A percentile compares a stretch with the other conserved stretches of the same genome.
These are phyloP conservation scores for Trichoderma gracile DNA, from an alignment of 2,329 filamentous ascomycete species.

Conservation along the genomic window DNA sequence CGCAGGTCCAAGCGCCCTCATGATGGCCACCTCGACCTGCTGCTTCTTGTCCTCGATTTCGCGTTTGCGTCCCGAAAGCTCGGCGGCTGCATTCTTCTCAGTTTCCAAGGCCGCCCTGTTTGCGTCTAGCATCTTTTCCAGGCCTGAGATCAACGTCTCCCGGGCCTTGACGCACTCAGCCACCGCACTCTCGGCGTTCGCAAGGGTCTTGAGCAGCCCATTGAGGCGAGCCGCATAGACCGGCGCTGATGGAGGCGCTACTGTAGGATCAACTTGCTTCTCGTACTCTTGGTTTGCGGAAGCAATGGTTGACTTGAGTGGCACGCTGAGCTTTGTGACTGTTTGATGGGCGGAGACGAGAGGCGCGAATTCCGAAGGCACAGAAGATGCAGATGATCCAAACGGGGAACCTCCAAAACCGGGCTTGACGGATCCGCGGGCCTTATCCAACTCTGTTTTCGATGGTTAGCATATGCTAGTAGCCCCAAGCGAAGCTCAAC, in stretches of 20 bases:
- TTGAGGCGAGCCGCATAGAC: constrained; percentile 90
- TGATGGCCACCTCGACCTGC: constrained; percentile 87
- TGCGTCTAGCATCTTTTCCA: constrained; percentile 78
- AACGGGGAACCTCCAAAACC: constrained; percentile 58
- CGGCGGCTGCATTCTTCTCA: constrained; percentile 67
- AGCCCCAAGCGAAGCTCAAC: neutral
- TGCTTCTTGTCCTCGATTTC: constrained; percentile 80
- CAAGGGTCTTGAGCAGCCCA: constrained; percentile 84
- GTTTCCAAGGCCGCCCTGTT: constrained; percentile 68
- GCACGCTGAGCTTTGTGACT: constrained; percentile 69
- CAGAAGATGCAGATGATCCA: constrained; percentile 57
- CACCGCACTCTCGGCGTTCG: constrained; percentile 84
- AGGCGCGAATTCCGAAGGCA: constrained; percentile 75
- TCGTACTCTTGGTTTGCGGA: constrained; percentile 80
- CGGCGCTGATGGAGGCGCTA: constrained; percentile 73
- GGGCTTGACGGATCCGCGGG: constrained; percentile 53
- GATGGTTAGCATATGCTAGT: constrained; percentile 26
- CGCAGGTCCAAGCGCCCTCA: constrained; percentile 73
- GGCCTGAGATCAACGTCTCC: constrained; percentile 70
- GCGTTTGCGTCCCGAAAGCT: constrained; percentile 65
- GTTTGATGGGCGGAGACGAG: constrained; percentile 74
- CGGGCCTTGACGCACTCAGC: constrained; percentile 87
- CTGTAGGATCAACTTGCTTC: constrained; percentile 73
- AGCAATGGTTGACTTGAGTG: constrained; percentile 65
- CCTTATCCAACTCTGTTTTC: constrained; percentile 61